These are phyloP conservation scores for Aspergillus funiculosus DNA, from an alignment of 495 filamentous ascomycete species.

Conservation along the genomic window DNA sequence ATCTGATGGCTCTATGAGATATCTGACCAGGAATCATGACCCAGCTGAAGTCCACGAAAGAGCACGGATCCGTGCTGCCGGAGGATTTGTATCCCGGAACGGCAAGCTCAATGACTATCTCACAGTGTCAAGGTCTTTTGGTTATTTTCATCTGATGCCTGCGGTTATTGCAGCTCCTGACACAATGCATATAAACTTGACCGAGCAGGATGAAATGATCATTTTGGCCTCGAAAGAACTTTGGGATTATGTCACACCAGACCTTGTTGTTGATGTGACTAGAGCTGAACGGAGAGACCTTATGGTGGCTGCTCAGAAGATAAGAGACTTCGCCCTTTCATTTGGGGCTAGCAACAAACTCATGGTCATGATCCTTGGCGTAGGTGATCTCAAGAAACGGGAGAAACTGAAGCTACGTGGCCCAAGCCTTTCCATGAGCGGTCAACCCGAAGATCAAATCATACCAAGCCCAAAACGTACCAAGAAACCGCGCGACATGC, in stretches of 20 bases:
- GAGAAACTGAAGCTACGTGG: constrained; percentile 66
- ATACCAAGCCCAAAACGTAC: constrained; percentile 55
- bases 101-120: constrained; percentile 90
- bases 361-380: constrained; percentile 97
- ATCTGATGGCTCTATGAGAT: constrained; percentile 69
- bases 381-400: constrained; percentile 80
- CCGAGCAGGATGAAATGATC: constrained; percentile 89
- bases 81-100: constrained; percentile 89
- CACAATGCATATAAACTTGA: constrained; percentile 69
- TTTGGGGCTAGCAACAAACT: constrained; percentile 91
- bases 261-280: constrained; percentile 86
- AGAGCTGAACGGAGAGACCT: constrained; percentile 76
- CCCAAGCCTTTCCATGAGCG: constrained; percentile 72
- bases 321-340: constrained; percentile 90
- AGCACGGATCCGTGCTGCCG: constrained; percentile 85
- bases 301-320: constrained; percentile 94
- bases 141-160: constrained; percentile 87
- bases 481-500: constrained; percentile 58
- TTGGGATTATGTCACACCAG: constrained; percentile 88
- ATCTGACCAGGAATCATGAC: constrained; percentile 86
- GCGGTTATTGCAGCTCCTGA: constrained; percentile 87
- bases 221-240: constrained; percentile 86
- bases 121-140: constrained; percentile 89
- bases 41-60: constrained; percentile 79
- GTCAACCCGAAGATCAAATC: constrained; percentile 64